Conservation (phyloP, 2,329 filamentous ascomycete species). For the Fusarium burgessii region DNA sequence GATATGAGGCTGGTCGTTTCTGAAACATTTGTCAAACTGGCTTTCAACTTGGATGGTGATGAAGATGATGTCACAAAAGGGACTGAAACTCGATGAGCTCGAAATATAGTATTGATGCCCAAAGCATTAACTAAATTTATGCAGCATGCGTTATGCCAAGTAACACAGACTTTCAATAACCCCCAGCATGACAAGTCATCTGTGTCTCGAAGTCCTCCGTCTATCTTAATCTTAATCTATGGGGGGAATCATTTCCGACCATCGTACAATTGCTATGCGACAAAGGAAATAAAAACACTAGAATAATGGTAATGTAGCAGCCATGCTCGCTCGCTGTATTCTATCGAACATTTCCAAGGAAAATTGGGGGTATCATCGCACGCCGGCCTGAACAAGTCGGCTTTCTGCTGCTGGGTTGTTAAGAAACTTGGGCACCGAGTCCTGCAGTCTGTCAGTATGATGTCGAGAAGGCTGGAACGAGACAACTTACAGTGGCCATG, state of each 20-base stretch:
- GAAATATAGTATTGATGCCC: background rate
- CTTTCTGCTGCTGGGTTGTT: conserved; percentile 61
- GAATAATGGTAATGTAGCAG: conserved; percentile 11
- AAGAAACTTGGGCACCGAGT: conserved; percentile 79
- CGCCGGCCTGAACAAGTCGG: conserved; percentile 34
- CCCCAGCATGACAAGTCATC: background rate
- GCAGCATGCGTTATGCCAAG: background rate
- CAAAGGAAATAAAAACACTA: conserved; percentile 30
- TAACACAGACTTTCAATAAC: background rate
- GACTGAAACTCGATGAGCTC: background rate
- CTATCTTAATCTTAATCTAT: conserved; percentile 13
- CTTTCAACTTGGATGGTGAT: too few species aligned
- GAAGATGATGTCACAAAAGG: background rate
- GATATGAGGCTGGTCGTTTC: background rate
- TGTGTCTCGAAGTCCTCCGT: background rate
- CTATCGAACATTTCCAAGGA: conserved; percentile 1
- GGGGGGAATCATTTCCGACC: background rate
- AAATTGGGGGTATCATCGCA: conserved; percentile 23
- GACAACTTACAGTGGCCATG: conserved; percentile 98
- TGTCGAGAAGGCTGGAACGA: too few species aligned
- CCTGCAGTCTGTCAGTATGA: conserved; percentile 58
- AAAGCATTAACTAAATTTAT: background rate
- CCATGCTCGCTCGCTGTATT: conserved; percentile 22
- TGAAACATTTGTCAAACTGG: background rate
- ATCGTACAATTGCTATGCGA: conserved; percentile 5